Conservation (phyloP, 257 asterid species). For the Echium plantagineum region DNA sequence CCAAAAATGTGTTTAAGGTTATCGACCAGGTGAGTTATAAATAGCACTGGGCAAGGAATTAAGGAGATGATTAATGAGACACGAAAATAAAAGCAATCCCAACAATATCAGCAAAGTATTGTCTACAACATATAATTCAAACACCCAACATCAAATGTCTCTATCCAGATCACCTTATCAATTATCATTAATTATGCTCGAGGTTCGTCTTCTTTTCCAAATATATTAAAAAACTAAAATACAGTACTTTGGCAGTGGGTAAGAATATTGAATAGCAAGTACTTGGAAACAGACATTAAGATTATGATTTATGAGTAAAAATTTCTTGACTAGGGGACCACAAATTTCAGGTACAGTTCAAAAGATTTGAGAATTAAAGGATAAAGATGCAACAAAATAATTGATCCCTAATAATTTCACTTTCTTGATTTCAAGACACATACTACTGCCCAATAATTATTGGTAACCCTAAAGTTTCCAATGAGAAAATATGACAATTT, state of each 20-base stretch:
- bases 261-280: not conserved
- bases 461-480: not conserved
- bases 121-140: too few species aligned
- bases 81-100: too few species aligned
- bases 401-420: not conserved
- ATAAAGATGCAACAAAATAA: not conserved
- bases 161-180: too few species aligned
- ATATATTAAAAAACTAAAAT: not conserved
- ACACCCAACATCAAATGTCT: too few species aligned
- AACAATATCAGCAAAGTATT: too few species aligned
- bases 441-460: not conserved
- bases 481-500: not conserved
- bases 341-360: not conserved
- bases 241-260: not conserved
- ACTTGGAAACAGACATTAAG: not conserved
- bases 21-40: too few species aligned
- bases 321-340: constrained; percentile 2
- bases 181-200: too few species aligned
- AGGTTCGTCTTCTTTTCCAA: too few species aligned
- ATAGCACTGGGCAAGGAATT: too few species aligned
- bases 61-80: too few species aligned
- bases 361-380: not conserved
- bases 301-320: not conserved
- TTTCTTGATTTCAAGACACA: not conserved
- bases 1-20: too few species aligned